phyloP scores from a whole-genome alignment of 257 asterid species.

The Solanum stenotomum region DNA sequence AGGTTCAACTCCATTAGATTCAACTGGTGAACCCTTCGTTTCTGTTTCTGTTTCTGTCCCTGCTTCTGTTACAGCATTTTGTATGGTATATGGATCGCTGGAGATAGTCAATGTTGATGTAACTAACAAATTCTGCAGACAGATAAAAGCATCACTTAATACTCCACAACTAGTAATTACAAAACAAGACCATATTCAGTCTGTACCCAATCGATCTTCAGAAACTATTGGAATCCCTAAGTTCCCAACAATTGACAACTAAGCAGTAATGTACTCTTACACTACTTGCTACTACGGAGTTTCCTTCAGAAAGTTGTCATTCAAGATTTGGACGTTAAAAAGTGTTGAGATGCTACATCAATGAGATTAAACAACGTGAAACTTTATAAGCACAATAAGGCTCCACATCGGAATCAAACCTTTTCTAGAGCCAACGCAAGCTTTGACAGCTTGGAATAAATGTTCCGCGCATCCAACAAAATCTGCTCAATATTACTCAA shows the following conservation, averaged over 20 bases:
- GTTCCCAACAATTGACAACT: background rate
- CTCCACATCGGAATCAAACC: constrained; percentile 28
- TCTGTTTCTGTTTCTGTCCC: constrained; percentile 8
- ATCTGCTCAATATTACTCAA: constrained; percentile 43
- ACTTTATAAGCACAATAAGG: background rate
- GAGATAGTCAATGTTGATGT: constrained; percentile 55
- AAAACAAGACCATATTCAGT: background rate
- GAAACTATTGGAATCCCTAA: background rate
- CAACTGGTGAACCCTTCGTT: constrained; percentile 16
- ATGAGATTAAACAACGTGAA: background rate
- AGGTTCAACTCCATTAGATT: constrained; percentile 40
- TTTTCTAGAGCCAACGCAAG: constrained; percentile 92
- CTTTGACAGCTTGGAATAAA: constrained; percentile 74
- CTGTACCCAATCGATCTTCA: background rate
- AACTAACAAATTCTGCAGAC: constrained; percentile 63
- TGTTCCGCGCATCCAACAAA: constrained; percentile 64
- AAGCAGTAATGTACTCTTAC: background rate
- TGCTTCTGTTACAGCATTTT: constrained; percentile 29
- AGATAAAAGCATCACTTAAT: background rate
- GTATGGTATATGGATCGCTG: constrained; percentile 27
- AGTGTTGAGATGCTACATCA: background rate
- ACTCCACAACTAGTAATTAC: background rate
- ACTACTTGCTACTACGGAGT: background rate
- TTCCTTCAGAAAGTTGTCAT: background rate
- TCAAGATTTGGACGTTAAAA: background rate